A percentile compares a stretch with the other conserved stretches of the same genome.
Evolutionary conservation across 2,329 filamentous ascomycete genomes (phyloP).

Genomic region (Purpureocillium takamizusanense): DNA sequence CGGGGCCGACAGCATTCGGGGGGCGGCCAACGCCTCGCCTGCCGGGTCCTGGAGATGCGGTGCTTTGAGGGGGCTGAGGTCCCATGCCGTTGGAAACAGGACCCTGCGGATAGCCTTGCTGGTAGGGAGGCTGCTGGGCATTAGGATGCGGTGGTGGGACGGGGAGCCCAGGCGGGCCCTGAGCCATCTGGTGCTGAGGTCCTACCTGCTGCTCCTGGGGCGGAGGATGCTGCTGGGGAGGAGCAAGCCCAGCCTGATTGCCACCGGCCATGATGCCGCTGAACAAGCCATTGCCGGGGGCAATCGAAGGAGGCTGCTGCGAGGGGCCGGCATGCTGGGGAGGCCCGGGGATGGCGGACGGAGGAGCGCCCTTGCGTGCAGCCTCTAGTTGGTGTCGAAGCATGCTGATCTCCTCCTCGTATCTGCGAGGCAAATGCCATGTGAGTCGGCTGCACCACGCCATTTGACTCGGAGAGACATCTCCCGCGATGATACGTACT

Average conservation of each 20-base stretch:
- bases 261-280: conserved; percentile 91
- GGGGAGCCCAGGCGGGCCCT: conserved; percentile 61
- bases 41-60: conserved; percentile 76
- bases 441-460: conserved; percentile 5
- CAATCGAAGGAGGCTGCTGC: conserved; percentile 80
- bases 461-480: conserved; percentile 2
- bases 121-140: conserved; percentile 64
- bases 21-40: conserved; percentile 64
- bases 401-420: conserved; percentile 82
- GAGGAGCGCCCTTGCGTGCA: conserved; percentile 54
- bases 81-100: conserved; percentile 63
- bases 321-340: conserved; percentile 70
- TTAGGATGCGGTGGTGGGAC: conserved; percentile 49
- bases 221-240: conserved; percentile 66
- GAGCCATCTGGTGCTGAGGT: conserved; percentile 51
- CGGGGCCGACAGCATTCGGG: conserved; percentile 55
- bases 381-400: conserved; percentile 81
- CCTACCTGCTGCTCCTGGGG: conserved; percentile 54
- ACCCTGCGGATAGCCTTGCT: conserved; percentile 55
- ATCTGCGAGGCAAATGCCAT: conserved; percentile 45
- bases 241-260: conserved; percentile 73
- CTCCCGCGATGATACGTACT: conserved; percentile 49
- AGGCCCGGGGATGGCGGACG: conserved; percentile 54
- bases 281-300: conserved; percentile 86
- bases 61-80: conserved; percentile 72